Evolutionary conservation across 805 yeast genomes (phyloP), one percentile per base, ranked within the genome.

Genomic region (Candida sakaeoensis): DNA sequence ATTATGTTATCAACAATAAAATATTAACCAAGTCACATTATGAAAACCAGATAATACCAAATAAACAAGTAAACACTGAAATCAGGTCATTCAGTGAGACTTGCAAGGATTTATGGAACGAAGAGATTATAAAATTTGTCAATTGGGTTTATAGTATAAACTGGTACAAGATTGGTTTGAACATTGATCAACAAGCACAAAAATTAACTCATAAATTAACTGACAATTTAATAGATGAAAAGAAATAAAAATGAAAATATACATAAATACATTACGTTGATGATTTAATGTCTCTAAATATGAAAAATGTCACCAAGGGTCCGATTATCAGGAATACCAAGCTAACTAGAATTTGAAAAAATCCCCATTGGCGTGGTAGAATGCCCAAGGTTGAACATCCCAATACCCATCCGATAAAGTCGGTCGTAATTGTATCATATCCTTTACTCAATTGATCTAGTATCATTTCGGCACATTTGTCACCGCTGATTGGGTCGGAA

Each of bases 361-460:
- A 40, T 49, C 80, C 75, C 59, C 77, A 72, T 33, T 68, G 67
- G 22, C 93, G 65, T 7, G 95, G 95, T 41, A 80, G 69, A 35
- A 79, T 67, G 2, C 96, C 95, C 45, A 87, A 65, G 51, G 75
- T 75, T 18, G 82, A 67, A 33, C 80, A 68, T 50, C 80, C 79
- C 29, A 93, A 63, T 1, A 86, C 60, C 91, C 95, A 89, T 4
- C 96, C 95, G 27, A 89, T 75, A 13, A 77, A 63, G 59, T 93
- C 99, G 0, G 97, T 91, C 36, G 80, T 80, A 8, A 90, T 70
- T 36, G 83, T 79, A 42, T 83, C 82, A 39, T 80, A 73, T 1
- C 97, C 97, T 13, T 61, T 56, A 19, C 71, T 69, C 22, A 93
- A 63, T 46, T 73, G 64, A 40, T 63, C 60, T 12, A 87, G 51